Evolutionary conservation across 805 yeast genomes (phyloP), one percentile per base, ranked within the genome.

Genomic region (Candida montana): DNA sequence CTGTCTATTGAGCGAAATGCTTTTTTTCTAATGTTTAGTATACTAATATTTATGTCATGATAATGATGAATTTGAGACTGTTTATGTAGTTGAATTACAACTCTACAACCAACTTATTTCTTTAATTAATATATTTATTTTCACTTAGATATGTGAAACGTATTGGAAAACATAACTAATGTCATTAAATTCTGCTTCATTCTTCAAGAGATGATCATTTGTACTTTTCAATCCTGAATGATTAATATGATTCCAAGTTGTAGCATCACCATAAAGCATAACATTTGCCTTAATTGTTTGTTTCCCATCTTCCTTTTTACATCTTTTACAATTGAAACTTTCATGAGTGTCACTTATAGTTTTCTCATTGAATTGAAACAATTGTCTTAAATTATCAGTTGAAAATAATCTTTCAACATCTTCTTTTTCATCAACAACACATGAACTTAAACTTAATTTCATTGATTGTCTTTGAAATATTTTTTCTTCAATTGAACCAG

Each of bases 191-290:
- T 75, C 72, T 16, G 72, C 65, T 59, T 93, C 99, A 54, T 84
- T 88, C 49, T 77, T 74, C 45, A 93, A 66, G 38, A 93, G 65
- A 46, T 77, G 73, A 57, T 93, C 99, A 52, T 88, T 85, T 17
- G 90, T 85, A 26, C 65, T 63, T 21, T 61, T 65, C 55, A 93
- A 67, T 2, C 74, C 77, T 4, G 68, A 73, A 45, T 74, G 85
- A 46, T 81, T 75, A 43, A 86, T 70, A 65, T 93, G 99, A 59
- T 93, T 91, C 99, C 99, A 91, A 0, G 97, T 81, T 0, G 97
- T 93, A 0, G 98, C 86, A 63, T 93, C 99, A 49, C 99, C 99
- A 58, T 93, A 93, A 27, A 93, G 65, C 96, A 93, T 90, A 0
- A 95, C 95, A 0, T 81, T 77, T 0, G 96, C 74, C 50, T 75